Percentiles rank a stretch among this genome's conserved stretches.
phyloP scores from a whole-genome alignment of 257 asterid genomes.

The Penstemon newberryi region DNA sequence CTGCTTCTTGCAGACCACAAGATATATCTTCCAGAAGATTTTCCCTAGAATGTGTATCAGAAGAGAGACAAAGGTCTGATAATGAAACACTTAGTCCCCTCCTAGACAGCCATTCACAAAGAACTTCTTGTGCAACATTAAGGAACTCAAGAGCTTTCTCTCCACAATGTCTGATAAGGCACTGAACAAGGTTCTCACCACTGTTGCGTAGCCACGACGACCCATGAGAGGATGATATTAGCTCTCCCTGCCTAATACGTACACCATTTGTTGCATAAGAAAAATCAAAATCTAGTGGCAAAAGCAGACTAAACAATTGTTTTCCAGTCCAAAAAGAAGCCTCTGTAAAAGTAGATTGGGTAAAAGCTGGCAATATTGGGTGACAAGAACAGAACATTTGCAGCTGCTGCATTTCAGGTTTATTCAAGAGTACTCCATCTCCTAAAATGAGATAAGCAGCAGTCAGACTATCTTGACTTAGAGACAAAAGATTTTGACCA shows the following conservation, averaged over 20 bases:
- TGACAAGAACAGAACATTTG: constrained; percentile 68
- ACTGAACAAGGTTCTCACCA: constrained; percentile 53
- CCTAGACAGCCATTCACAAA: constrained; percentile 81
- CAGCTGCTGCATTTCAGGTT: constrained; percentile 79
- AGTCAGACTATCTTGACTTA: constrained; percentile 86
- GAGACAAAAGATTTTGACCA: constrained; percentile 72
- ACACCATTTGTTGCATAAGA: constrained; percentile 48
- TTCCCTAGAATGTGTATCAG: constrained; percentile 51
- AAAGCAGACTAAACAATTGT: constrained; percentile 65
- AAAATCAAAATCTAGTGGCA: constrained; percentile 68
- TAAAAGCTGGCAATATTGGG: constrained; percentile 50
- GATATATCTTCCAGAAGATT: constrained; percentile 68
- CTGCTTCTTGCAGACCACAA: constrained; percentile 86
- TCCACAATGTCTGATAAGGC: constrained; percentile 51
- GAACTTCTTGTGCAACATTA: constrained; percentile 62
- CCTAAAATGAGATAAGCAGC: constrained; percentile 74
- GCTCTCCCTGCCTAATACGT: constrained; percentile 62
- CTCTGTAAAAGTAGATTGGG: constrained; percentile 34
- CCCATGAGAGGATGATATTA: constrained; percentile 53
- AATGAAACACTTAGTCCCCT: constrained; percentile 89
- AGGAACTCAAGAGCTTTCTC: constrained; percentile 58
- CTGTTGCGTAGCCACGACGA: constrained; percentile 79
- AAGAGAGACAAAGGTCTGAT: constrained; percentile 72
- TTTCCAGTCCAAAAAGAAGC: constrained; percentile 77
- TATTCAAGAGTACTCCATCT: constrained; percentile 62